These are phyloP conservation scores for Trichoderma sp. DNA, from an alignment of 2,329 filamentous ascomycete species.

Conservation along the genomic window DNA sequence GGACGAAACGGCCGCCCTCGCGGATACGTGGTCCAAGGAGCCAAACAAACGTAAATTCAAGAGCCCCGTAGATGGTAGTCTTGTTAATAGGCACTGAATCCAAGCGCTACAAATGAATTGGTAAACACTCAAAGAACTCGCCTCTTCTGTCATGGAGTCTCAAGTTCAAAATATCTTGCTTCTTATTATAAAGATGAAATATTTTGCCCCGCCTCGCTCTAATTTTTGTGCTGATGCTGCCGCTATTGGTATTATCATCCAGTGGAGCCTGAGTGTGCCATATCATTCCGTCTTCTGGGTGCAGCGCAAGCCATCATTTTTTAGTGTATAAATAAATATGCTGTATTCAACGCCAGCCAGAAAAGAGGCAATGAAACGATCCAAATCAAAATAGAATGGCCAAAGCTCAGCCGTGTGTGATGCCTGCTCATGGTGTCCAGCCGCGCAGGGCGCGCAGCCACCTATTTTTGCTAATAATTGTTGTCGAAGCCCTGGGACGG, in stretches of 20 bases:
- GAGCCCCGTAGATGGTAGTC: conserved; percentile 59
- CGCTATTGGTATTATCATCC: conserved; percentile 22
- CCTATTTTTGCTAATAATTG: conserved; percentile 37
- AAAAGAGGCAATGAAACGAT: background rate
- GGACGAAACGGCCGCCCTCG: conserved; percentile 74
- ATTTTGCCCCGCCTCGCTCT: background rate
- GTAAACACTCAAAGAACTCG: background rate
- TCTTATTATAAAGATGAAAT: conserved; percentile 24
- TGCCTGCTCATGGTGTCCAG: background rate
- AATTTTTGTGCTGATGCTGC: conserved; percentile 9
- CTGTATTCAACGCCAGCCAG: conserved; percentile 17
- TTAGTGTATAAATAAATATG: background rate
- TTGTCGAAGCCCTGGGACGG: conserved; percentile 46
- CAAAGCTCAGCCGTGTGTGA: background rate
- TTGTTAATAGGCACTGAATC: conserved; percentile 48
- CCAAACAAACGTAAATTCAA: conserved; percentile 53
- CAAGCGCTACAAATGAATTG: conserved; percentile 22
- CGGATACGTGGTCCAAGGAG: conserved; percentile 75
- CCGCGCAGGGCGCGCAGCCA: background rate
- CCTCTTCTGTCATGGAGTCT: conserved; percentile 1
- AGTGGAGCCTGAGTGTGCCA: conserved; percentile 9
- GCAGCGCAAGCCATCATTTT: background rate
- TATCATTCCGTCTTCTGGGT: conserved; percentile 7
- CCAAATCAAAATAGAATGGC: background rate
- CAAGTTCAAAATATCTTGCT: conserved; percentile 13